A percentile compares a stretch with the other conserved stretches of the same genome.
Conservation (phyloP, 1,284 basidiomycete genomes). For the Naganishia sp. region DNA sequence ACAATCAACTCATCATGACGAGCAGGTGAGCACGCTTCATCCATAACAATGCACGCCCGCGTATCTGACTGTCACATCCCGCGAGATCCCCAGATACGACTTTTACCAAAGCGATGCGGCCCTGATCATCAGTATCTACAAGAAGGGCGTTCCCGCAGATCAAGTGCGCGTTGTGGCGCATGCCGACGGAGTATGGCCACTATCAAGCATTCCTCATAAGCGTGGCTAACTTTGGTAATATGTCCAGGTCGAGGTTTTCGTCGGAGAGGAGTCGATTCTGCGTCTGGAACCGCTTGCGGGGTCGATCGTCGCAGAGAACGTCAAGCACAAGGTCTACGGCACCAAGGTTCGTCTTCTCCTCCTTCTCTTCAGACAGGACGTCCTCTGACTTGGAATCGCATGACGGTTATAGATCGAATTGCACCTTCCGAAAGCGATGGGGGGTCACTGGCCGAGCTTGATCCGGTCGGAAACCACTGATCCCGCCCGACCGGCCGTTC, state of each 20-base stretch:
- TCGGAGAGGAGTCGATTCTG: constrained; percentile 15
- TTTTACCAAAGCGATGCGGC: constrained; percentile 31
- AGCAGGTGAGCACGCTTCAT: not conserved
- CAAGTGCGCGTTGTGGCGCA: constrained; percentile 9
- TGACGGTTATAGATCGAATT: constrained; percentile 45
- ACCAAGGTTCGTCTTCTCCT: constrained; percentile 24
- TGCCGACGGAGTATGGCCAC: not conserved
- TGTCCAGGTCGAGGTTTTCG: constrained; percentile 6
- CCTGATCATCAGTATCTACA: constrained; percentile 32
- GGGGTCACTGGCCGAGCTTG: constrained; percentile 67
- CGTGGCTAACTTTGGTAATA: not conserved
- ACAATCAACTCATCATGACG: not conserved
- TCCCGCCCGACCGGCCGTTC: constrained; percentile 10
- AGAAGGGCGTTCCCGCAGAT: constrained; percentile 22
- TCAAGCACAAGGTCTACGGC: constrained; percentile 24
- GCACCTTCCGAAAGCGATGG: constrained; percentile 43
- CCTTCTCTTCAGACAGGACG: not conserved
- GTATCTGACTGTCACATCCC: too few species aligned
- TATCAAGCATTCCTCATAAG: too few species aligned
- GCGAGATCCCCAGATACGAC: constrained; percentile 23
- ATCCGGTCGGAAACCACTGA: constrained; percentile 6
- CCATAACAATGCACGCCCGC: too few species aligned
- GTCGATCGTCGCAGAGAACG: constrained; percentile 4
- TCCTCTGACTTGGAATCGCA: not conserved
- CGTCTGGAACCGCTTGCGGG: constrained; percentile 16